Evolutionary conservation across 1,139 yeast genomes (phyloP).

Genomic region (Pichia sp.): DNA sequence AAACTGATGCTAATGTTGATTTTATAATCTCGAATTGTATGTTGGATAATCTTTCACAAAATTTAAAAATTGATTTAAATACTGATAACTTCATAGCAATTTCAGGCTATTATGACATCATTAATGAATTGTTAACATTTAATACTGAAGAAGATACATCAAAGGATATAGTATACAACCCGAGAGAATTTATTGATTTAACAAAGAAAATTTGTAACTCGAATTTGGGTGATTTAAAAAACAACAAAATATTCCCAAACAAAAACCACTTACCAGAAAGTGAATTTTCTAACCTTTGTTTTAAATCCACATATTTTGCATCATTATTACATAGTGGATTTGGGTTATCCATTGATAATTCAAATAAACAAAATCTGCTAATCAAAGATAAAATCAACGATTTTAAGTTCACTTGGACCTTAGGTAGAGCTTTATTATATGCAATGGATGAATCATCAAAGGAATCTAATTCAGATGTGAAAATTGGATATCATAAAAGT

Average conservation of each 20-base stretch:
- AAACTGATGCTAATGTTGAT: neutral
- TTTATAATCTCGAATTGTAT: conserved; percentile 38
- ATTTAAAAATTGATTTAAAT: conserved; percentile 65
- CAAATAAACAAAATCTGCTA: conserved; percentile 32
- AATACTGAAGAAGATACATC: conserved; percentile 16
- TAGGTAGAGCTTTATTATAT: conserved; percentile 72
- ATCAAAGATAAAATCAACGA: conserved; percentile 53
- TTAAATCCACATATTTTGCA: conserved; percentile 66
- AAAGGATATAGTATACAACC: conserved; percentile 24
- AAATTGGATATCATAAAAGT: conserved; percentile 44
- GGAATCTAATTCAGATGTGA: conserved; percentile 13
- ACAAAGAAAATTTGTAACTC: conserved; percentile 24
- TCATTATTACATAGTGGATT: conserved; percentile 68
- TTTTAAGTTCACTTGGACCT: conserved; percentile 71
- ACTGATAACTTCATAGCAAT: conserved; percentile 69
- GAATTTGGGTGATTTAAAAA: conserved; percentile 15
- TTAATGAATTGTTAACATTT: conserved; percentile 37
- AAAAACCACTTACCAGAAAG: conserved; percentile 31
- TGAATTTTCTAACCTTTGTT: conserved; percentile 50
- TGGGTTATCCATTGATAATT: conserved; percentile 48
- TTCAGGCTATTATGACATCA: conserved; percentile 76
- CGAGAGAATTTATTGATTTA: conserved; percentile 20
- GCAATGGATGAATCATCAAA: conserved; percentile 25
- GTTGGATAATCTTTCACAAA: conserved; percentile 36
- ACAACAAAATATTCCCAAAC: conserved; percentile 7